Percentiles rank a stretch among this genome's conserved stretches.
These are phyloP conservation scores for Saccharomycopsis oosterbeekiorum DNA, from an alignment of 805 yeast genomes.

Conservation along the genomic window DNA sequence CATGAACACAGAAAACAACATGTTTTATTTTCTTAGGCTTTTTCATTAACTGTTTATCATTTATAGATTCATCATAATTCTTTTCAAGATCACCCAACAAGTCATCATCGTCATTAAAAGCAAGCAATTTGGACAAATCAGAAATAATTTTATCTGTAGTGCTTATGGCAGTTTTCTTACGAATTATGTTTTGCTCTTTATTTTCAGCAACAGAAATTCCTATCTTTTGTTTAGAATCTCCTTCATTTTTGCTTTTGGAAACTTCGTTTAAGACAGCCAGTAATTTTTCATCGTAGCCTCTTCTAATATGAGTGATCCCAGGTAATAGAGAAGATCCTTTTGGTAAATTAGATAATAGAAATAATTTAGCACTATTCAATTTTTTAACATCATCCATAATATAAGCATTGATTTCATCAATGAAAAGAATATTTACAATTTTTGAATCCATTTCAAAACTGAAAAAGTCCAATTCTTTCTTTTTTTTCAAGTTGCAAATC, in stretches of 20 bases:
- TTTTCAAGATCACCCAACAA: neutral
- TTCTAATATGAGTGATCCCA: conserved; percentile 5
- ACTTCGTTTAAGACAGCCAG: conserved; percentile 20
- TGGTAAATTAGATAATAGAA: conserved; percentile 10
- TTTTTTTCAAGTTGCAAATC: conserved; percentile 2
- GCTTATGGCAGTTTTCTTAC: neutral
- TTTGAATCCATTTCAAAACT: neutral
- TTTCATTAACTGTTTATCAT: conserved; percentile 25
- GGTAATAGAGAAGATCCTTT: conserved; percentile 7
- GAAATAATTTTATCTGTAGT: neutral
- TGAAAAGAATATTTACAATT: conserved; percentile 5
- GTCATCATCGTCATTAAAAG: neutral
- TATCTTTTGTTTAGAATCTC: neutral
- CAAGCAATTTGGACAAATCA: neutral
- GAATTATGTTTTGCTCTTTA: neutral
- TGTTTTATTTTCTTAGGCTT: conserved; percentile 31
- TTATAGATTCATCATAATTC: conserved; percentile 26
- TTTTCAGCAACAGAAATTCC: neutral
- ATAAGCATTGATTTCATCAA: conserved; percentile 10
- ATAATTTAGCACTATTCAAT: conserved; percentile 7
- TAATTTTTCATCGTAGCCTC: conserved; percentile 11
- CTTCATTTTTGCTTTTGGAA: conserved; percentile 5
- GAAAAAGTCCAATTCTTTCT: conserved; percentile 6
- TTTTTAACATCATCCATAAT: conserved; percentile 9
- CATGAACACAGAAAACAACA: conserved; percentile 83